Conservation (phyloP, 2,329 filamentous ascomycete genomes). For the Xylariaceae sp. region DNA sequence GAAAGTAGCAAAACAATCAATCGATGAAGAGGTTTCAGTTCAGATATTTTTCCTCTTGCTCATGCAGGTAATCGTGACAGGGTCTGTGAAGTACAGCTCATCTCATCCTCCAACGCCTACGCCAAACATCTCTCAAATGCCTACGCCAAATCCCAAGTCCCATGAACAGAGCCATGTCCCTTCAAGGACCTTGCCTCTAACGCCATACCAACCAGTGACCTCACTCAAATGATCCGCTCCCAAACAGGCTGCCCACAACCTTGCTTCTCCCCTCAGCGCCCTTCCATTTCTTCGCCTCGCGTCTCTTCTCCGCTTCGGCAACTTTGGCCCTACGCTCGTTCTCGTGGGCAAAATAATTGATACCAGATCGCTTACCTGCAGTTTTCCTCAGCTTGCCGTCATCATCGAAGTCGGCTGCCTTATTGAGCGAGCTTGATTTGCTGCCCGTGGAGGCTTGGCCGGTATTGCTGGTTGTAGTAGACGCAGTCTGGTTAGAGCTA, state of each 20-base stretch:
- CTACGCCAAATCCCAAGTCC: not conserved
- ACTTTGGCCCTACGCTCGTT: constrained; percentile 53
- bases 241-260: constrained; percentile 56
- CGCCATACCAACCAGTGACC: not conserved
- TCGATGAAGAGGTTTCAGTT: not conserved
- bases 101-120: constrained; percentile 7
- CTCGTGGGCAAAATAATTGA: constrained; percentile 58
- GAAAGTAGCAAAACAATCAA: not conserved
- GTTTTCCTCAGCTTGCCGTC: constrained; percentile 57
- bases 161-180: constrained; percentile 4
- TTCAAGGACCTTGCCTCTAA: not conserved
- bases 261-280: constrained; percentile 55
- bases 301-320: constrained; percentile 53
- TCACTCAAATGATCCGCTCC: constrained; percentile 52
- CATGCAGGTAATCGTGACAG: constrained; percentile 1
- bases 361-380: constrained; percentile 56
- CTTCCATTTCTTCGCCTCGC: constrained; percentile 55
- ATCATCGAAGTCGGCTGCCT: constrained; percentile 38
- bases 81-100: not conserved
- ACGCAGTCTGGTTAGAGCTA: constrained; percentile 23
- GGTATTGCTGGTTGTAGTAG: constrained; percentile 5
- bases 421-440: constrained; percentile 8
- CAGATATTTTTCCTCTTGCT: constrained; percentile 3
- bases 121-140: constrained; percentile 6
- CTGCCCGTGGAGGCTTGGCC: constrained; percentile 7